Percentiles rank a stretch among this genome's conserved stretches.
Conservation (phyloP, 2,329 filamentous ascomycete genomes). For the Zymoseptoria passerinii region DNA sequence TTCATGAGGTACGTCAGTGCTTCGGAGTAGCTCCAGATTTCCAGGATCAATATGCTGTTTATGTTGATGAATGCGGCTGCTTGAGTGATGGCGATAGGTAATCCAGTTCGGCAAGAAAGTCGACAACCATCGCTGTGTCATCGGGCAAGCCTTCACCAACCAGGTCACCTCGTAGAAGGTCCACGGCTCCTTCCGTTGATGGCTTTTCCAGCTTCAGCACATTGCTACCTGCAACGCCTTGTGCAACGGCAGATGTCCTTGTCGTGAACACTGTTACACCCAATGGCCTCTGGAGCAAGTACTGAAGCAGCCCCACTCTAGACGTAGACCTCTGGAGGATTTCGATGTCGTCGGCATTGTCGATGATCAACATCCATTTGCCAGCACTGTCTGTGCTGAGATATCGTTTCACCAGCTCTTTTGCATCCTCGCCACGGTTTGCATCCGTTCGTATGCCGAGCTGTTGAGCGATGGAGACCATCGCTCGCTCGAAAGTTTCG, state of each 20-base stretch:
- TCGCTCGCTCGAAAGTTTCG: conserved; percentile 14
- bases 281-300: conserved; percentile 11
- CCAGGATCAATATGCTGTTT: conserved; percentile 12
- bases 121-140: not conserved
- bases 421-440: conserved; percentile 13
- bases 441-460: conserved; percentile 11
- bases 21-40: conserved; percentile 8
- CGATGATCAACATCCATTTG: conserved; percentile 18
- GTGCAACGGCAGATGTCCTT: not conserved
- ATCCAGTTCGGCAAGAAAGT: conserved; percentile 12
- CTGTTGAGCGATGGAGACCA: conserved; percentile 6
- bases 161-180: conserved; percentile 9
- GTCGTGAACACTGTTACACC: conserved; percentile 13
- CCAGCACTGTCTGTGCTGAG: conserved; percentile 16
- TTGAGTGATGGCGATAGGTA: conserved; percentile 20
- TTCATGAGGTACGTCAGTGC: conserved; percentile 12
- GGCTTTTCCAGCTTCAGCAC: not conserved
- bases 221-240: not conserved
- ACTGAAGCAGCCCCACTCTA: conserved; percentile 8
- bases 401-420: conserved; percentile 17
- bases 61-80: conserved; percentile 20
- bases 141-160: conserved; percentile 3
- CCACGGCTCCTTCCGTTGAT: conserved; percentile 7
- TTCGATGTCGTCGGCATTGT: conserved; percentile 17
- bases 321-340: conserved; percentile 4